Evolutionary conservation across 1,284 basidiomycete species (phyloP).

Genomic region (Ustilago esculenta): DNA sequence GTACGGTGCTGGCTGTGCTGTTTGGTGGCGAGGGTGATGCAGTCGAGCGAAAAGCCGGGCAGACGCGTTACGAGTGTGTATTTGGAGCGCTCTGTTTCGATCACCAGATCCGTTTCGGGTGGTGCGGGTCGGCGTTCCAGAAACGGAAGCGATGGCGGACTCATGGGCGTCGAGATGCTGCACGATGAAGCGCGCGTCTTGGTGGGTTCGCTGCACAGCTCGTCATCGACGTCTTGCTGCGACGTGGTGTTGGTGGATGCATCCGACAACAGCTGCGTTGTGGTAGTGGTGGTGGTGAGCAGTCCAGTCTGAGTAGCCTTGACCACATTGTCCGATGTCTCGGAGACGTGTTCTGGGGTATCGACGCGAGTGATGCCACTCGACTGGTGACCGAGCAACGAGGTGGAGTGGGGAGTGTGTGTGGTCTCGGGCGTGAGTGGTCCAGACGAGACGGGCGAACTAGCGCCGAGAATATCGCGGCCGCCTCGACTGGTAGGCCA

Average conservation of each 20-base stretch:
- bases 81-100: constrained; percentile 41
- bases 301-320: constrained; percentile 15
- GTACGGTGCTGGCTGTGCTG: constrained; percentile 56
- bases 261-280: constrained; percentile 12
- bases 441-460: constrained; percentile 20
- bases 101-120: constrained; percentile 48
- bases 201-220: constrained; percentile 17
- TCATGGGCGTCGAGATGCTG: constrained; percentile 46
- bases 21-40: constrained; percentile 62
- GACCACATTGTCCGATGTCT: constrained; percentile 34
- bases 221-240: background rate
- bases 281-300: constrained; percentile 24
- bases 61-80: constrained; percentile 49
- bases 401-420: background rate
- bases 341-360: constrained; percentile 20
- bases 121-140: constrained; percentile 54
- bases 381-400: constrained; percentile 9
- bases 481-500: constrained; percentile 49
- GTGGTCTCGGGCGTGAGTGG: constrained; percentile 23
- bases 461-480: background rate
- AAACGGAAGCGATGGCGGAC: constrained; percentile 48
- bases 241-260: constrained; percentile 12
- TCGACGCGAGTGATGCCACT: constrained; percentile 1
- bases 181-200: constrained; percentile 33
- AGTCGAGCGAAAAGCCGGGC: constrained; percentile 60